Evolutionary conservation across 768 basidiomycete species (phyloP), one percentile per base, ranked within the genome.

Genomic region (Tricholoma bakamatsutake): DNA sequence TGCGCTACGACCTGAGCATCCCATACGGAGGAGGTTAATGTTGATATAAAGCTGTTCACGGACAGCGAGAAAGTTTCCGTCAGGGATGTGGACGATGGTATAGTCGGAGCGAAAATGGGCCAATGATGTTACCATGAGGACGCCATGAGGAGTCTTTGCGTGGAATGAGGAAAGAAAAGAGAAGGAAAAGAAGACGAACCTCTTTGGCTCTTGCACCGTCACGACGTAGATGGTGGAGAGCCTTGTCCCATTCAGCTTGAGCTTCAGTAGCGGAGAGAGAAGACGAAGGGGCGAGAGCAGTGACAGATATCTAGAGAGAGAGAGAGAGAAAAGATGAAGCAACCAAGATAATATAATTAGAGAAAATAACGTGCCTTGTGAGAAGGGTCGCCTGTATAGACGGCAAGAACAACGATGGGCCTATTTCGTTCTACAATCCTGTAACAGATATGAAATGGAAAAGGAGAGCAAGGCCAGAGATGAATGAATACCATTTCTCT

Each of bases 31-130:
- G 18, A 93, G 76, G 67, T 88, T 87, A 61, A 93, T 89, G 64
- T 93, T 93, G 50, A 84, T 78, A 68, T 88, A 90, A 30, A 93
- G 79, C 59, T 82, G 83, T 55, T 88, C 82, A 57, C 79, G 80
- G 31, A 77, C 76, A 37, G 78, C 76, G 17, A 80, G 75, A 69
- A 85, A 88, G 67, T 85, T 76, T 34, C 87, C 91, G 45, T 76
- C 71, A 0, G 89, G 89, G 52, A 93, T 83, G 57, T 81, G 84
- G 31, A 93, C 87, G 57, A 93, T 90, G 54, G 88, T 88, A 67
- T 83, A 89, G 74, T 93, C 90, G 1, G 90, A 91, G 54, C 88
- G 88, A 66, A 93, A 93, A 73, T 89, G 86, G 43, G 89, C 88
- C 27, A 93, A 80, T 10, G 90, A 92, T 27, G 91, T 93, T 54